Conservation (phyloP, 169 alveolate species). For the Perkinsus marinus region DNA sequence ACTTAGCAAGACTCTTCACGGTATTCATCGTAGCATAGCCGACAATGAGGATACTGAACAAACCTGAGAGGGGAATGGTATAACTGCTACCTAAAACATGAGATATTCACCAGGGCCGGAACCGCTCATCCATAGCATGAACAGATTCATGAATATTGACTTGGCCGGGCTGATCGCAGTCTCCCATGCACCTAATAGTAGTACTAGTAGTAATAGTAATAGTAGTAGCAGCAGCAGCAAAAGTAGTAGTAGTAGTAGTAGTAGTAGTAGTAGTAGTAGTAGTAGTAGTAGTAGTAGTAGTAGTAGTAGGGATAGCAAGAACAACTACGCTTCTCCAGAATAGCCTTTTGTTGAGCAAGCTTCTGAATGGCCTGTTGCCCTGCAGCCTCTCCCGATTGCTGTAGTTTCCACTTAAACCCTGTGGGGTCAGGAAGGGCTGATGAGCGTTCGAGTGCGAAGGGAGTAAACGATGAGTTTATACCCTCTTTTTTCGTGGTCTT, state of each 20-base stretch:
- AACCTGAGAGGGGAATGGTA: not conserved
- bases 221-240: no score
- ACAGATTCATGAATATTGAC: not conserved
- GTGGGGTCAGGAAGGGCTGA: not conserved
- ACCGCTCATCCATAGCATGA: not conserved
- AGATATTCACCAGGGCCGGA: not conserved
- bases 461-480: not conserved
- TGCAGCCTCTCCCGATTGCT: not conserved
- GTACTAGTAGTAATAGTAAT: no score
- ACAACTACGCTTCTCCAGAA: not conserved
- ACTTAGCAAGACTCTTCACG: not conserved
- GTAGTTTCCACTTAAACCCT: not conserved
- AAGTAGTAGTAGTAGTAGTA: no score
- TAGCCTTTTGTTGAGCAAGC: not conserved
- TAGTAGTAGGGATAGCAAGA: no score
- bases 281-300: no score
- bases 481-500: not conserved
- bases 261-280: no score
- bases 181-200: not conserved
- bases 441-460: not conserved
- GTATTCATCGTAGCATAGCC: not conserved
- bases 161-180: not conserved
- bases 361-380: not conserved
- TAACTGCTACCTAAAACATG: no score
- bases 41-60: not conserved